Percentiles rank a stretch among this genome's conserved stretches.
These are phyloP conservation scores for Backusella tarrabulga DNA, from an alignment of 192 early-diverging fungal species.

Conservation along the genomic window DNA sequence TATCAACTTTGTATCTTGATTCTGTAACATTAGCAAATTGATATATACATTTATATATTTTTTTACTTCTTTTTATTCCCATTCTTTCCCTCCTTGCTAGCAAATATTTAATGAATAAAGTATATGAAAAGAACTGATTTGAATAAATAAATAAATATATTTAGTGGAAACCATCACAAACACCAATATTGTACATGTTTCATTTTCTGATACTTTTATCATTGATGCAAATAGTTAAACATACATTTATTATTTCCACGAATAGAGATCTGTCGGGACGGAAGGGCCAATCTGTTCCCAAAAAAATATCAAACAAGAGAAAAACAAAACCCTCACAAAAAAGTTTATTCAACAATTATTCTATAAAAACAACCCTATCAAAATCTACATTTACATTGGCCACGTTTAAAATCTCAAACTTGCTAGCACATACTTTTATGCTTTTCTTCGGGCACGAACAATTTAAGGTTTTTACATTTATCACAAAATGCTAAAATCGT, in stretches of 20 bases:
- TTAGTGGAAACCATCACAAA: too few species aligned
- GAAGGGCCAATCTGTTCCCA: not conserved
- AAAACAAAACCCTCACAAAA: not conserved
- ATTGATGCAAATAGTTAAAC: too few species aligned
- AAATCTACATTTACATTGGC: too few species aligned
- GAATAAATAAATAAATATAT: too few species aligned
- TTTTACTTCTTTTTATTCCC: not conserved
- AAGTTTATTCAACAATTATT: not conserved
- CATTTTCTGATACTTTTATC: not conserved
- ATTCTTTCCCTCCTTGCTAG: not conserved
- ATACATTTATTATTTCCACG: not conserved
- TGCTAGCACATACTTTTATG: not conserved
- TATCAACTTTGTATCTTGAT: not conserved
- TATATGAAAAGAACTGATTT: not conserved
- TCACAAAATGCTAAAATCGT: too few species aligned
- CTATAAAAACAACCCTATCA: not conserved
- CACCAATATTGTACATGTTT: too few species aligned
- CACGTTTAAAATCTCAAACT: not conserved
- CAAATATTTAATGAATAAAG: constrained; percentile 5
- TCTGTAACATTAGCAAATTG: not conserved
- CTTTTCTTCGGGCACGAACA: not conserved
- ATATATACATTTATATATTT: not conserved
- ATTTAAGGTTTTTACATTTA: too few species aligned
- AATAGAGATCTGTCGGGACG: not conserved
- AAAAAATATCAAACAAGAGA: not conserved